Conservation (phyloP, 2,329 filamentous ascomycete species). For the Ophiostoma australiae region DNA sequence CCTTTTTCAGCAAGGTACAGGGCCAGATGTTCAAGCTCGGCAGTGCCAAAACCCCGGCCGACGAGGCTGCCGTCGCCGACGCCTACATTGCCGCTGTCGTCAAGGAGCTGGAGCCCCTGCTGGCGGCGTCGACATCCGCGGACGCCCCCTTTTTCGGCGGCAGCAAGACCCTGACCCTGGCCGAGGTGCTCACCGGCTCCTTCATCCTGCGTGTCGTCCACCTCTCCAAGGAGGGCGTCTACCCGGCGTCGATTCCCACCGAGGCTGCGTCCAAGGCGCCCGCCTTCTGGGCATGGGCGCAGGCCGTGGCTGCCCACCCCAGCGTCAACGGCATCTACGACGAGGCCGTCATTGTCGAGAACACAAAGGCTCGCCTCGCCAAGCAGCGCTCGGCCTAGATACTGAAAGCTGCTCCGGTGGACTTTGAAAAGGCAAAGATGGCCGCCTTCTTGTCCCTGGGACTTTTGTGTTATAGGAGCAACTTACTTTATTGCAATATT, state of each 20-base stretch:
- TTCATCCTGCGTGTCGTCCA: conserved; percentile 60
- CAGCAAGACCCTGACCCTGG: conserved; percentile 60
- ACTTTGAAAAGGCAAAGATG: not conserved
- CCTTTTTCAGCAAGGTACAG: conserved; percentile 38
- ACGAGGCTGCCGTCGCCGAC: conserved; percentile 45
- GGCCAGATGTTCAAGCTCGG: conserved; percentile 44
- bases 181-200: conserved; percentile 66
- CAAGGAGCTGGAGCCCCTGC: conserved; percentile 69
- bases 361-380: conserved; percentile 24
- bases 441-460: too few relatives aligned
- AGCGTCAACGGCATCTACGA: conserved; percentile 63
- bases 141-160: conserved; percentile 59
- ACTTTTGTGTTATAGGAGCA: too few relatives aligned
- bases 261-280: conserved; percentile 51
- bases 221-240: conserved; percentile 50
- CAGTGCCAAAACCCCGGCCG: conserved; percentile 43
- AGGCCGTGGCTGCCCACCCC: conserved; percentile 54
- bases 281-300: conserved; percentile 63
- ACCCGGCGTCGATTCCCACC: conserved; percentile 37
- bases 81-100: conserved; percentile 52
- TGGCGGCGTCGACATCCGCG: conserved; percentile 42
- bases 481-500: too few relatives aligned
- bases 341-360: conserved; percentile 44
- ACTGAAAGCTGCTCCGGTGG: not conserved
- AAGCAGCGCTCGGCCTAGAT: too few relatives aligned